Evolutionary conservation across 2,329 filamentous ascomycete species (phyloP).

Genomic region (Beauveria australis): DNA sequence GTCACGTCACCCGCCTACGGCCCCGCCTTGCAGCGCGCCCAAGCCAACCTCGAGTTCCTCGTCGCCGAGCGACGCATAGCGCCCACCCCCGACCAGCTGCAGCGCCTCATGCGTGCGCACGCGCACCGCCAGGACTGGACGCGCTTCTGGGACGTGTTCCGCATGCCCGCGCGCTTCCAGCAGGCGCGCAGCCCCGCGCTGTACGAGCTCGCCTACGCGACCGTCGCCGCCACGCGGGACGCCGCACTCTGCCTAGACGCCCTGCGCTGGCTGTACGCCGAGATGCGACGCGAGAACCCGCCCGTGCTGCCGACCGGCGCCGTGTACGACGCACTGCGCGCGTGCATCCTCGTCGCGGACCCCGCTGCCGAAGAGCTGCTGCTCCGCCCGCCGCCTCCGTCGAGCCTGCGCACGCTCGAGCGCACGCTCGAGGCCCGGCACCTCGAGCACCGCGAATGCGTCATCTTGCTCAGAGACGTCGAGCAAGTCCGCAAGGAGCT

Average conservation of each 20-base stretch:
- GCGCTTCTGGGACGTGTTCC: constrained; percentile 54
- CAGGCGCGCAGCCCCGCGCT: constrained; percentile 40
- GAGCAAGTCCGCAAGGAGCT: constrained; percentile 16
- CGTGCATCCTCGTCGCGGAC: constrained; percentile 49
- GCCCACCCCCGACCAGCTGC: constrained; percentile 31
- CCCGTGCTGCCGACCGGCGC: constrained; percentile 35
- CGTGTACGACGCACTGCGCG: constrained; percentile 40
- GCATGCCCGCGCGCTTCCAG: constrained; percentile 42
- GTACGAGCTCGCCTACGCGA: constrained; percentile 46
- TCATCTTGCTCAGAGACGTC: constrained; percentile 24
- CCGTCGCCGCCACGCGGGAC: constrained; percentile 37
- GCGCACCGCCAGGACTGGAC: constrained; percentile 41
- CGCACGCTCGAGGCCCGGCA: constrained; percentile 15
- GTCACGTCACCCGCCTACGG: constrained; percentile 24
- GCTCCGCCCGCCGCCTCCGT: constrained; percentile 12
- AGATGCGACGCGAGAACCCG: constrained; percentile 50
- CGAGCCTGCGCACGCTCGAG: constrained; percentile 11
- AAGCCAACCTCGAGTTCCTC: constrained; percentile 37
- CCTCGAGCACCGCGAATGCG: constrained; percentile 24
- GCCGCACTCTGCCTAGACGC: constrained; percentile 36
- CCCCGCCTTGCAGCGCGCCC: constrained; percentile 29
- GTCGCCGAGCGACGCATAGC: constrained; percentile 29
- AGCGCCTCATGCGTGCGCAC: constrained; percentile 38
- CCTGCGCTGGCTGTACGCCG: constrained; percentile 45
- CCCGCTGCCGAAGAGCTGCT: constrained; percentile 33